Evolutionary conservation across 2,329 filamentous ascomycete genomes (phyloP), one percentile per base, ranked within the genome.

Genomic region (Colletotrichum lini): DNA sequence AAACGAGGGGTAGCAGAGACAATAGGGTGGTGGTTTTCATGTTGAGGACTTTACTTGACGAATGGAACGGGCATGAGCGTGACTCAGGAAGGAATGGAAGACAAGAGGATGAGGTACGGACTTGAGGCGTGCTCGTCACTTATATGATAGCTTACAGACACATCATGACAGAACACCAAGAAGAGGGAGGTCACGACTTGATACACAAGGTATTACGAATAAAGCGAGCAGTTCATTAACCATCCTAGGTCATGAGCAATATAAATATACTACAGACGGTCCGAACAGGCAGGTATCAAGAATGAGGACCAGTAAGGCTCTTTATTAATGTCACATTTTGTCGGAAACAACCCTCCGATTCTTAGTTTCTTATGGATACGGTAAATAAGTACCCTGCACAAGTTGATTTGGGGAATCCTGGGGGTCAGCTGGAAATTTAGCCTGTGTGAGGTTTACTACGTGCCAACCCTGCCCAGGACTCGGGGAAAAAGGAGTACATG

Each of bases 371-470:
- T 54, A 21, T 35, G 10, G 2, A 60, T 38, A 38, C 35, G 35
- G 35, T 8, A 38, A 38, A 38, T 30, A 16, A 10, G 12, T 40
- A 16, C 18, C 58, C 40, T 57, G 57, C 44, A 16, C 35, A 21
- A n/a, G 50, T 38, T 64, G 47, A 38, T 54, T 72, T 64, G 59
- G 65, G 65, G 53, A 54, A 26, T 30, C 53, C 49, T 52, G 38
- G 54, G 21, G 38, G 35, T 38, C 35, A 16, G 21, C n/a, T 45
- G 45, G 18, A 64, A 42, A 64, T 69, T 71, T 72, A 69, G 69
- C 42, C 69, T 63, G 69, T 72, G 64, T 69, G 53, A 52, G 47
- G 58, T 64, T 69, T 50, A 64, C 54, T 69, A 59, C 65, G 13
- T 53, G 15, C 40, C 54, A 60, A 54, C 21, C 68, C 45, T 50